Evolutionary conservation across 257 asterid genomes (phyloP).

Genomic region (Lavandula angustifolia): DNA sequence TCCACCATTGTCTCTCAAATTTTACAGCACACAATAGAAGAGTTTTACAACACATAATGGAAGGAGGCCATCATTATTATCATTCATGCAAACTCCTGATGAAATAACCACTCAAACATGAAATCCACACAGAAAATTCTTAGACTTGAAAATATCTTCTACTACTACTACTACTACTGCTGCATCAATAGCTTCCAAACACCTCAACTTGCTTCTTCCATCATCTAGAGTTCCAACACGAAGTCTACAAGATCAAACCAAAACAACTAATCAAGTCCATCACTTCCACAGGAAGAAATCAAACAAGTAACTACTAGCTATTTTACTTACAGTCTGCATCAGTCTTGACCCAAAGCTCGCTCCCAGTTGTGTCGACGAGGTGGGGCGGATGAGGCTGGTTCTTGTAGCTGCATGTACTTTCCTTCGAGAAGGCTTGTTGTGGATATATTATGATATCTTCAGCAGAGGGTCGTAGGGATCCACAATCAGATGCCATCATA

Average conservation of each 20-base stretch:
- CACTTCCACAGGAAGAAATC: not conserved
- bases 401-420: conserved; percentile 47
- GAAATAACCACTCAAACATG: conserved; percentile 37
- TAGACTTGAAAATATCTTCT: conserved; percentile 26
- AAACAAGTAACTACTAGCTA: not conserved
- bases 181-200: conserved; percentile 10
- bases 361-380: conserved; percentile 43
- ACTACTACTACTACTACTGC: conserved; percentile 26
- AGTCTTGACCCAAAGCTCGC: conserved; percentile 86
- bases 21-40: conserved; percentile 36
- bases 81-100: conserved; percentile 27
- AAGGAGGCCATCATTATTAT: conserved; percentile 39
- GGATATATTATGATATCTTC: conserved; percentile 77
- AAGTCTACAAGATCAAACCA: conserved; percentile 60
- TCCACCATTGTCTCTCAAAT: conserved; percentile 24
- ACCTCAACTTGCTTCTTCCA: conserved; percentile 33
- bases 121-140: conserved; percentile 27
- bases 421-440: conserved; percentile 47
- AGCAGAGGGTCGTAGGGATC: conserved; percentile 44
- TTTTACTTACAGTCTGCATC: conserved; percentile 88
- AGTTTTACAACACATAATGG: conserved; percentile 32
- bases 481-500: conserved; percentile 38
- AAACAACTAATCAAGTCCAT: too few species aligned
- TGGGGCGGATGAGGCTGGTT: conserved; percentile 45
- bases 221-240: conserved; percentile 82